A percentile compares a stretch with the other conserved stretches of the same genome.
These are phyloP conservation scores for Aegle marmelos DNA, from an alignment of 345 rosid genomes.

Conservation along the genomic window DNA sequence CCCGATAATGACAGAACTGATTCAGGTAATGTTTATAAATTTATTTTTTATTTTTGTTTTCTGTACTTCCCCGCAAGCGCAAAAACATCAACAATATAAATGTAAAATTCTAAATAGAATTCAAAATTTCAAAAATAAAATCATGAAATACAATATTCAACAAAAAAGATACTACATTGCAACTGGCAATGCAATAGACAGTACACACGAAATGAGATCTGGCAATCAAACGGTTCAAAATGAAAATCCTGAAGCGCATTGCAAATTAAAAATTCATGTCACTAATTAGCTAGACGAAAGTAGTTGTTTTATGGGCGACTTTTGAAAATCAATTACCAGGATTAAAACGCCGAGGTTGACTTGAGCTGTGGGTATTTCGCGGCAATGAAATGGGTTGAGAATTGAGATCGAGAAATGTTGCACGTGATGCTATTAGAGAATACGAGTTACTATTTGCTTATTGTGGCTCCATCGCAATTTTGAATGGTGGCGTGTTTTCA, in stretches of 20 bases:
- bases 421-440: not conserved
- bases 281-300: not conserved
- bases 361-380: not conserved
- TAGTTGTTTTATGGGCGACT: not conserved
- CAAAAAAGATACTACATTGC: not conserved
- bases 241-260: not conserved
- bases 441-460: not conserved
- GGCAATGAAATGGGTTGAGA: not conserved
- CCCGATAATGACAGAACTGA: not conserved
- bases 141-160: not conserved
- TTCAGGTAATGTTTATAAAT: not conserved
- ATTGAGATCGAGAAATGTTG: slow-evolving; percentile 3
- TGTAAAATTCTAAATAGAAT: not conserved
- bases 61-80: not conserved
- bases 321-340: not conserved
- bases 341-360: not conserved
- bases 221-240: not conserved
- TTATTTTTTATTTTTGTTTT: too few species aligned
- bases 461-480: not conserved
- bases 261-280: not conserved
- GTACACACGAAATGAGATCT: slow-evolving; percentile 1
- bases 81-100: not conserved
- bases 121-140: not conserved
- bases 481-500: not conserved
- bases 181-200: not conserved